Percentiles rank a stretch among this genome's conserved stretches.
These are phyloP conservation scores for Patellaria atrata DNA, from an alignment of 495 filamentous ascomycete species.

Conservation along the genomic window DNA sequence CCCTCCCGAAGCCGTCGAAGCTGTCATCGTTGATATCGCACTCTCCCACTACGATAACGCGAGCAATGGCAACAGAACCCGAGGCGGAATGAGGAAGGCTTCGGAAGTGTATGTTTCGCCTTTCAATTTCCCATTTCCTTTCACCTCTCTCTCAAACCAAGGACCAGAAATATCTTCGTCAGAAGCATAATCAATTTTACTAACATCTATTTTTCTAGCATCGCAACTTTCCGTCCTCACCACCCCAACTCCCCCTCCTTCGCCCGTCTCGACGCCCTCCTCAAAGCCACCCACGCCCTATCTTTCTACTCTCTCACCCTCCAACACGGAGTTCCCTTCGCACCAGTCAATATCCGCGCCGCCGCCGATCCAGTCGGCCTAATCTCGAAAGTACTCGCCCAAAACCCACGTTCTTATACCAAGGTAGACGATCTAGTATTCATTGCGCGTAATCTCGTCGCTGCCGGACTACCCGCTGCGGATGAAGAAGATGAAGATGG, in stretches of 20 bases:
- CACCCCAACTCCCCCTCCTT: slow-evolving; percentile 42
- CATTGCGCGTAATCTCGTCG: slow-evolving; percentile 62
- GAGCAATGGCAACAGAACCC: slow-evolving; percentile 70
- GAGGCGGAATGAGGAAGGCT: slow-evolving; percentile 72
- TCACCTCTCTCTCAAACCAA: background rate
- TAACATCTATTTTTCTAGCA: slow-evolving; percentile 29
- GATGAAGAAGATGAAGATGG: slow-evolving; percentile 2
- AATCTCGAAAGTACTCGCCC: slow-evolving; percentile 70
- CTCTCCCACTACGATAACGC: slow-evolving; percentile 76
- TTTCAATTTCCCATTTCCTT: slow-evolving; percentile 1
- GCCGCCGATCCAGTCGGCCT: slow-evolving; percentile 74
- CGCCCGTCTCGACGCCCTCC: slow-evolving; percentile 48
- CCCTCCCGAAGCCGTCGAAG: slow-evolving; percentile 38
- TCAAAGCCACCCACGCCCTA: slow-evolving; percentile 74
- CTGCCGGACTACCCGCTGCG: slow-evolving; percentile 42
- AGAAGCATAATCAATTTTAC: too few relatives aligned
- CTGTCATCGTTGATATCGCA: slow-evolving; percentile 50
- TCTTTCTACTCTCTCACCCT: slow-evolving; percentile 80
- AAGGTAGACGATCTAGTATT: slow-evolving; percentile 69
- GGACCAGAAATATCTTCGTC: too few relatives aligned
- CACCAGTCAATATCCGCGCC: slow-evolving; percentile 77
- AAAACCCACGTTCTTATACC: slow-evolving; percentile 75
- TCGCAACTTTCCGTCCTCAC: slow-evolving; percentile 54
- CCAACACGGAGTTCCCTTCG: slow-evolving; percentile 84
- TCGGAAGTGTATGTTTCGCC: slow-evolving; percentile 53